Base-by-base conservation (phyloP, 371 early-diverging fungal species). In the Actinomortierella wolfii region DNA sequence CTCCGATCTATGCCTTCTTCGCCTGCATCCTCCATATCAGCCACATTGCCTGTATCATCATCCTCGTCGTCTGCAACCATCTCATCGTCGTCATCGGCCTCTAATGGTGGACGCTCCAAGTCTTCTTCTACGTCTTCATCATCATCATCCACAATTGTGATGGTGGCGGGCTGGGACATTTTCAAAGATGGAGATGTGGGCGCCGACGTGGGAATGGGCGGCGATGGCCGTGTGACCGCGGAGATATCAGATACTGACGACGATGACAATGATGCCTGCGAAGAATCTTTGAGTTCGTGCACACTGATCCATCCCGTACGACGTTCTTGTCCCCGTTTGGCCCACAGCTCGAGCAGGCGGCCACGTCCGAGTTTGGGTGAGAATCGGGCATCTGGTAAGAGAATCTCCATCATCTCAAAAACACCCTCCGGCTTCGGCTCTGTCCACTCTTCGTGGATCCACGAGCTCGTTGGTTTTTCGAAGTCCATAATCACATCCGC, bases 401-500 rank as follows among this genome's bases (percentile, higher is more conserved):
- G 44, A 11, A 82, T 88, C 64, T 88, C 86, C 60, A 88, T 88
- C 88, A 86, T 86, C 20, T 84, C 84, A 55, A 77, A 84, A 5
- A 83, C 79, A 7, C 74, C 79, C 13, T 63, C 59, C 6, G 88
- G 88, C 55, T 86, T 86, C 13, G 84, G 85, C 42, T 83, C 85
- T 0, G 83, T 84, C 64, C 76, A 85, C 49, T 85, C 81, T 43
- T 81, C 67, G 0, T 79, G 45, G 23, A 85, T 82, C 88, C 88
- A 88, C 13, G 83, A 65, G 2, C 60, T 63, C 18, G 67, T 66
- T 2, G 86, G 86, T 25, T 64, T 65, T 34, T 82, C 82, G 61
- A 84, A 86, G 45, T 86, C 88, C 57, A 88, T 84, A 18, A 88
- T 80, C 15, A 86, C 86, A 69, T 88, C 88, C 5, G 88, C 78